Conservation (phyloP, 352 stramenopile species). For the Globisporangium lucens region DNA sequence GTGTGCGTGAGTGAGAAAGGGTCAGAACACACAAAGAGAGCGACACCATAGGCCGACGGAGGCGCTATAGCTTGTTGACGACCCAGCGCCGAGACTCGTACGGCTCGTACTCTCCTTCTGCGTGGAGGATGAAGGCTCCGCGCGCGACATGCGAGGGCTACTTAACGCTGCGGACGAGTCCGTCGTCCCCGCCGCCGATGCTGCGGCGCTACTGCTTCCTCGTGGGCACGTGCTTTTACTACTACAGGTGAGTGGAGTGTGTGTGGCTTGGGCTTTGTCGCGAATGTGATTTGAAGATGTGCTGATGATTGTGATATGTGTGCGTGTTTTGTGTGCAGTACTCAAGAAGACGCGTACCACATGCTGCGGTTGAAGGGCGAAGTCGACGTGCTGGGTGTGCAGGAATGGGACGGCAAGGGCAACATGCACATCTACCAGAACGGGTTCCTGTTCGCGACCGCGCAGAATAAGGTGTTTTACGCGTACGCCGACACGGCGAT, state of each 20-base stretch:
- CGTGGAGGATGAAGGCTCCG: slow-evolving; percentile 68
- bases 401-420: slow-evolving; percentile 90
- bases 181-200: slow-evolving; percentile 84
- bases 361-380: slow-evolving; percentile 86
- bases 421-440: slow-evolving; percentile 91
- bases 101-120: slow-evolving; percentile 2
- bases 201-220: slow-evolving; percentile 86
- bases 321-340: slow-evolving; percentile 30
- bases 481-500: slow-evolving; percentile 85
- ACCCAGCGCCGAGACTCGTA: slow-evolving; percentile 13
- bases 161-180: slow-evolving; percentile 82
- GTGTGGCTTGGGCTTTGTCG: neutral
- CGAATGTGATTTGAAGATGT: neutral
- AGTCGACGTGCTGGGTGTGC: slow-evolving; percentile 85
- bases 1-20: neutral
- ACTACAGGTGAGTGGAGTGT: slow-evolving; percentile 48
- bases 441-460: slow-evolving; percentile 86
- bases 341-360: slow-evolving; percentile 89
- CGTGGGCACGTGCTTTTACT: slow-evolving; percentile 84
- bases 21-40: neutral
- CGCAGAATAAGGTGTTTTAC: slow-evolving; percentile 89
- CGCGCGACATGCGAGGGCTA: slow-evolving; percentile 84
- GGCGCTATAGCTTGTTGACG: slow-evolving; percentile 17
- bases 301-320: neutral
- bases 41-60: slow-evolving; percentile 15